Base-by-base conservation (phyloP, 1,139 yeast genomes). In the Yamadazyma atlantica region DNA sequence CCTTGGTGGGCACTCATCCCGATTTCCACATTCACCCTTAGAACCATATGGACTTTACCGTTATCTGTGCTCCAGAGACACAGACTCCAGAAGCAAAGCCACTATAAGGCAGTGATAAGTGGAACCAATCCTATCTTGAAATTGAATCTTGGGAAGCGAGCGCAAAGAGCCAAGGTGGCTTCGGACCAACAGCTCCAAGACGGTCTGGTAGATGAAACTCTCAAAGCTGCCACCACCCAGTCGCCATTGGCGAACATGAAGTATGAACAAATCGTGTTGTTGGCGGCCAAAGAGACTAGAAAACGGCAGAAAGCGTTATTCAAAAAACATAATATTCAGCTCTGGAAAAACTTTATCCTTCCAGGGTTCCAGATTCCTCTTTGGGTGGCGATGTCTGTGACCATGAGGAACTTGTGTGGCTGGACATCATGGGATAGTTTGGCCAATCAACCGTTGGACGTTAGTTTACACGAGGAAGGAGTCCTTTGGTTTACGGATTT, bases 1-100 rank as follows among this genome's bases (percentile, higher is more conserved):
- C 87, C 95, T 9, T 90, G 97, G 96, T 80, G 88, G 73, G 78
- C 78, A 0, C 61, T 89, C 29, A 83, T 90, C 8, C 97, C 97
- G 0, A 30, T 80, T 14, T 64, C 87, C 0, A 87, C 97, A 0
- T 58, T 88, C 23, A 64, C 79, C 0, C 57, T 89, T 19, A 71
- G 97, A 48, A 55, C 85, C 0, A 51, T 69, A 3, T 69, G 86
- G 62, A 89, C 97, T 0, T 57, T 88, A 16, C 97, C 97, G 2
- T 61, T 89, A 21, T 88, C 95, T 0, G 66, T 89, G 2, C 49
- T 76, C 41, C 95, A 87, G 52, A 64, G 97, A 39, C 69, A 69
- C 37, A 64, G 95, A 31, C 63, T 84, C 8, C 83, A 78, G 42
- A 82, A 76, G 46, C 97, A 89, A 58, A 81, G 82, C 36, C 74